A percentile compares a stretch with the other conserved stretches of the same genome.
These are phyloP conservation scores for Mariannaea elegans DNA, from an alignment of 2,329 filamentous ascomycete species.

Conservation along the genomic window DNA sequence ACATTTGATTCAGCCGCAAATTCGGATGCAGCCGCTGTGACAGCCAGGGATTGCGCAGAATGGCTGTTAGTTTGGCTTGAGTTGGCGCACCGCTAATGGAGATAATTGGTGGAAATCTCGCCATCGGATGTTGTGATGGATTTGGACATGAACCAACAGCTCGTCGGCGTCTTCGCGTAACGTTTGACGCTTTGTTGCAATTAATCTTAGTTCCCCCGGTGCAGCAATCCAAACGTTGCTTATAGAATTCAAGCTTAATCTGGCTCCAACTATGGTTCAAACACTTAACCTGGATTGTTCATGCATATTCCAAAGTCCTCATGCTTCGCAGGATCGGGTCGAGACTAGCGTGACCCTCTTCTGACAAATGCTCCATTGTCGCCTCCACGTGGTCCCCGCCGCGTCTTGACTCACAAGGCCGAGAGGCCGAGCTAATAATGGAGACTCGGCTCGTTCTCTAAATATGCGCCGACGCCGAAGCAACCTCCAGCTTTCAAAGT, in stretches of 20 bases:
- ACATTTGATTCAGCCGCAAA: background rate
- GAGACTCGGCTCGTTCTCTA: slow-evolving; percentile 11
- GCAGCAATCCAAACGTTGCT: no score
- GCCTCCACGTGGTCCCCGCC: background rate
- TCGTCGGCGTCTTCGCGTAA: background rate
- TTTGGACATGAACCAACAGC: background rate
- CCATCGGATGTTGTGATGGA: background rate
- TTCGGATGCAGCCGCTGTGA: background rate
- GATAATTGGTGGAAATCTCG: background rate
- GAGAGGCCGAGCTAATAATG: background rate
- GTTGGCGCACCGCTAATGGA: background rate
- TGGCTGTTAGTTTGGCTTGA: background rate
- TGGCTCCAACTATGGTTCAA: no score
- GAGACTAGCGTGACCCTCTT: background rate
- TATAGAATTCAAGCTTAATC: no score
- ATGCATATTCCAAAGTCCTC: no score
- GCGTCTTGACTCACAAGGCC: background rate
- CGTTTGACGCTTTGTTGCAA: background rate
- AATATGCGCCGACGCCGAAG: slow-evolving; percentile 14
- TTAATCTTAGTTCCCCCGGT: no score
- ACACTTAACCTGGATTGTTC: no score
- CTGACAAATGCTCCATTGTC: background rate
- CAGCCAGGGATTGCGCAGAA: background rate
- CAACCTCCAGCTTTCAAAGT: background rate
- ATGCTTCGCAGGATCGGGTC: no score